A percentile compares a stretch with the other conserved stretches of the same genome.
Evolutionary conservation across 2,329 filamentous ascomycete species (phyloP).

Genomic region (Lecanoromycetidae sp.): DNA sequence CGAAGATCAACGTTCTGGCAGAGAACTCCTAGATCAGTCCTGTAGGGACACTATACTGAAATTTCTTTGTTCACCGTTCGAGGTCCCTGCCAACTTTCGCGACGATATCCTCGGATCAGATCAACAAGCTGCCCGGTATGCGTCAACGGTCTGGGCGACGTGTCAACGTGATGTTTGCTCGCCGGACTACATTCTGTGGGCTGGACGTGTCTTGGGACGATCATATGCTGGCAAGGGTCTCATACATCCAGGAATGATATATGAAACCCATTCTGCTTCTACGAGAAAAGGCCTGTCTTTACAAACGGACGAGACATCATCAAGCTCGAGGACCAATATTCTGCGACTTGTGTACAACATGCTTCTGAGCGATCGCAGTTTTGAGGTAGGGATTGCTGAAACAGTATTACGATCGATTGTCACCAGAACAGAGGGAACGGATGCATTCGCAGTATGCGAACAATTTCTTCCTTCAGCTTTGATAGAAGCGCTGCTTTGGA

Average conservation of each 20-base stretch:
- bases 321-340: constrained; percentile 49
- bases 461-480: constrained; percentile 27
- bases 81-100: constrained; percentile 43
- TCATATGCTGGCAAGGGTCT: constrained; percentile 67
- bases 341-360: constrained; percentile 50
- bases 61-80: constrained; percentile 65
- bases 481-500: constrained; percentile 32
- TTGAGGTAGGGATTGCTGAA: constrained; percentile 33
- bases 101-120: constrained; percentile 61
- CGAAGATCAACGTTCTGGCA: constrained; percentile 51
- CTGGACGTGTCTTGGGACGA: constrained; percentile 69
- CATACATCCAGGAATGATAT: constrained; percentile 47
- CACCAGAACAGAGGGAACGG: constrained; percentile 23
- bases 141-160: constrained; percentile 62
- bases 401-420: constrained; percentile 34
- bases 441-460: constrained; percentile 25
- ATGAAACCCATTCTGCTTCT: constrained; percentile 35
- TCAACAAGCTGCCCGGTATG: constrained; percentile 47
- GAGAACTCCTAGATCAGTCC: constrained; percentile 55
- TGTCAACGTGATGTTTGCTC: constrained; percentile 53
- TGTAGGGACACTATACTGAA: constrained; percentile 59
- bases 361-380: constrained; percentile 45
- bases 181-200: constrained; percentile 68
- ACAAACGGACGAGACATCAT: neutral
- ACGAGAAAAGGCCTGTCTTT: neutral